Evolutionary conservation across 257 asterid species (phyloP).

Genomic region (Jasminum sambac): DNA sequence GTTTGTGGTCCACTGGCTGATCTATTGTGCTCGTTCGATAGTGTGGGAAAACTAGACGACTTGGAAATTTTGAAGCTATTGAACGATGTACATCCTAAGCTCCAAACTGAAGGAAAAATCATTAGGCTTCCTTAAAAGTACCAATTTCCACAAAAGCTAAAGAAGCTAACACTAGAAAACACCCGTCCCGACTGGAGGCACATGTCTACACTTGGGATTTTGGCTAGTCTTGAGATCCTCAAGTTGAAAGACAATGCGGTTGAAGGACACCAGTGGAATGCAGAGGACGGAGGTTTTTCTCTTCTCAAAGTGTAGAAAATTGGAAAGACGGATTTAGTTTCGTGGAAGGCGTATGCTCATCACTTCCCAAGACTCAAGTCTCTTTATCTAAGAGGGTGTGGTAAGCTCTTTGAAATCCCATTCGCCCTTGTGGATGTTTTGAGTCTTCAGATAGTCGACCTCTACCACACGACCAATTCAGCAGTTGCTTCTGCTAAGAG

Average conservation of each 20-base stretch:
- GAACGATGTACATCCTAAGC: slow-evolving; percentile 46
- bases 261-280: slow-evolving; percentile 41
- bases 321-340: slow-evolving; percentile 44
- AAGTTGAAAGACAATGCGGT: slow-evolving; percentile 50
- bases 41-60: slow-evolving; percentile 31
- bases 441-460: slow-evolving; percentile 39
- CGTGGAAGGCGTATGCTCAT: slow-evolving; percentile 41
- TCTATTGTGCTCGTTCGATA: slow-evolving; percentile 39
- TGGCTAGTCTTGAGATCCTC: slow-evolving; percentile 42
- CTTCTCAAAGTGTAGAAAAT: slow-evolving; percentile 30
- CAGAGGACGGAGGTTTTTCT: slow-evolving; percentile 46
- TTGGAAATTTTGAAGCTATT: slow-evolving; percentile 50
- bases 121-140: slow-evolving; percentile 34
- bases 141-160: slow-evolving; percentile 40
- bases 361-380: slow-evolving; percentile 44
- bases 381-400: slow-evolving; percentile 38
- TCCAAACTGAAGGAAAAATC: slow-evolving; percentile 34
- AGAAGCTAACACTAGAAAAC: slow-evolving; percentile 44
- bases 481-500: slow-evolving; percentile 41
- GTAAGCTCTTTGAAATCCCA: slow-evolving; percentile 34
- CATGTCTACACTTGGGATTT: slow-evolving; percentile 42
- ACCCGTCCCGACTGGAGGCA: slow-evolving; percentile 52
- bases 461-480: slow-evolving; percentile 30
- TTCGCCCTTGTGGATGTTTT: slow-evolving; percentile 38
- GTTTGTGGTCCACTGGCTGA: slow-evolving; percentile 43